phyloP scores from a whole-genome alignment of 1,284 basidiomycete species.

The Pyrrhoderma lamaoense region DNA sequence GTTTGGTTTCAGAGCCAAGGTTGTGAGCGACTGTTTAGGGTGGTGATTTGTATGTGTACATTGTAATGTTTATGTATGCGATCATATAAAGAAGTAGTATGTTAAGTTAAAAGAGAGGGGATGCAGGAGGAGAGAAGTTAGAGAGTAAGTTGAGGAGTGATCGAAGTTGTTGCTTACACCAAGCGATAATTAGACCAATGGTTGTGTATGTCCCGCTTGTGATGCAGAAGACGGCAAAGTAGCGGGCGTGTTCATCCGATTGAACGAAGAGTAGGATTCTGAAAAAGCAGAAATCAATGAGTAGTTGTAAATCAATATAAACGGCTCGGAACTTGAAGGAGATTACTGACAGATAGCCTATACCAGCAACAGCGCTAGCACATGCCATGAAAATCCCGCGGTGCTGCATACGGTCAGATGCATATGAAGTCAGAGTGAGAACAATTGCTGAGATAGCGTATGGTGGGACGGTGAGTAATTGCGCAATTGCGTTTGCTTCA shows the following conservation, averaged over 20 bases:
- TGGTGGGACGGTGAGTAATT: slow-evolving; percentile 74
- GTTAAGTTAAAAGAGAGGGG: not conserved
- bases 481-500: slow-evolving; percentile 46
- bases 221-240: slow-evolving; percentile 65
- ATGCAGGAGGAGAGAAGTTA: slow-evolving; percentile 1
- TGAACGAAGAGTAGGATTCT: slow-evolving; percentile 41
- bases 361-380: slow-evolving; percentile 43
- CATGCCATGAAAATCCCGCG: slow-evolving; percentile 55
- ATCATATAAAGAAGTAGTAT: not conserved
- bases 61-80: too few species aligned
- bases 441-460: slow-evolving; percentile 68
- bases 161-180: slow-evolving; percentile 45
- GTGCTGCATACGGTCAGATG: slow-evolving; percentile 66
- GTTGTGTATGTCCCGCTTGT: slow-evolving; percentile 62
- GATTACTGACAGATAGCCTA: slow-evolving; percentile 56
- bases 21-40: slow-evolving; percentile 56
- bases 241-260: slow-evolving; percentile 44
- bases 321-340: not conserved
- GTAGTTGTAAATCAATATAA: too few species aligned
- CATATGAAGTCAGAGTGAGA: slow-evolving; percentile 54
- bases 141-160: not conserved
- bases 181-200: slow-evolving; percentile 60
- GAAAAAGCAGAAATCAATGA: too few species aligned
- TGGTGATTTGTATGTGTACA: too few species aligned
- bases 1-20: slow-evolving; percentile 71